phyloP scores from a whole-genome alignment of 2,329 filamentous ascomycete species.

The Pyrenophora graminea region DNA sequence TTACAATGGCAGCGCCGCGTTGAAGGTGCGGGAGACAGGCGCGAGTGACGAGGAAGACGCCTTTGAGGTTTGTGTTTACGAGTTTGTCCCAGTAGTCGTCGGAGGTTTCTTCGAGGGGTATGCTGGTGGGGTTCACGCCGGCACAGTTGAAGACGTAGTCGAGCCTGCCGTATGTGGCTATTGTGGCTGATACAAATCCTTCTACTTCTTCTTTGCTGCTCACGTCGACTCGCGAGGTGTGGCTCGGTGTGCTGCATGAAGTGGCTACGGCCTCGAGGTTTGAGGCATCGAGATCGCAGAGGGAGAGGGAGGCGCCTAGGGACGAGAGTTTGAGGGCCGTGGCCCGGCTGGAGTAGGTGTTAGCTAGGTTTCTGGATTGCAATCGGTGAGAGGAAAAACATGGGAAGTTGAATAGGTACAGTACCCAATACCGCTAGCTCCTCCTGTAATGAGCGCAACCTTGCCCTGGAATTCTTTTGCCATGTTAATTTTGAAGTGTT shows the following conservation, averaged over 20 bases:
- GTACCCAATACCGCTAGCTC: constrained; percentile 53
- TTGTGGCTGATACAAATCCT: constrained; percentile 45
- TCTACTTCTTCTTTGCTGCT: constrained; percentile 50
- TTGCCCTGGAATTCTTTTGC: constrained; percentile 36
- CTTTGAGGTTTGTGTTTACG: constrained; percentile 52
- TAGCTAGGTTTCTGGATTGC: background rate
- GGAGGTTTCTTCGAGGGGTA: constrained; percentile 47
- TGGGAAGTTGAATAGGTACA: constrained; percentile 3
- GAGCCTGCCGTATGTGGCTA: constrained; percentile 43
- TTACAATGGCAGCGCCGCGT: constrained; percentile 31
- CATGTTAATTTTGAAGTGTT: constrained; percentile 19
- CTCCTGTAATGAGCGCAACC: constrained; percentile 38
- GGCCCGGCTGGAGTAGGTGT: constrained; percentile 40
- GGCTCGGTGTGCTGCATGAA: constrained; percentile 35
- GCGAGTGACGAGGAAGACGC: constrained; percentile 52
- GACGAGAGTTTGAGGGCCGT: constrained; percentile 54
- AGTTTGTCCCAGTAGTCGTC: constrained; percentile 56
- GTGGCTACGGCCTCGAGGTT: constrained; percentile 48
- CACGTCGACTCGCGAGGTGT: constrained; percentile 52
- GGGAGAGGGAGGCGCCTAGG: constrained; percentile 47
- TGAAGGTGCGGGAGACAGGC: constrained; percentile 47
- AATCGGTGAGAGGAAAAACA: background rate
- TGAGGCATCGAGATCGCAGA: constrained; percentile 45
- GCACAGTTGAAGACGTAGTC: constrained; percentile 54
- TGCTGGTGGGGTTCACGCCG: constrained; percentile 54